Base-by-base conservation (phyloP, 2,329 filamentous ascomycete species). In the Byssochlamys sp. region DNA sequence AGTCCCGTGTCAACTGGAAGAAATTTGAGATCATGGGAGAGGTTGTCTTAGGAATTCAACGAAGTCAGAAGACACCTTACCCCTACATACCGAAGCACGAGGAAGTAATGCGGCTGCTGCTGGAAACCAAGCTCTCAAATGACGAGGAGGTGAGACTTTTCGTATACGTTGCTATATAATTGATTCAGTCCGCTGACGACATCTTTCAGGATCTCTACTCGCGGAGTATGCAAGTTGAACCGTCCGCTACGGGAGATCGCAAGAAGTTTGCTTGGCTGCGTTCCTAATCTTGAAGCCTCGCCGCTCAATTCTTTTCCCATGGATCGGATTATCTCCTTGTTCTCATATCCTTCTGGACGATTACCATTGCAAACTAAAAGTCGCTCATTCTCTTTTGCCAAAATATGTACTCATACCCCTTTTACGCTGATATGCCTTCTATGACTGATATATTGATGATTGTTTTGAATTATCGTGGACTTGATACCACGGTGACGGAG, bases 11-110 rank as follows among this genome's bases (percentile, higher is more conserved):
- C 70, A 97, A 97, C 71, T 99, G 94, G 94, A 91, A 88, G 74
- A 99, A 99, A 71, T 99, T 97, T 67, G 92, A 97, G 73, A 87
- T 99, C 31, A 85, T 97, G 74, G 91, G 91, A 5, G 92, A 97
- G 65, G 89, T 96, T 4, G 82, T 97, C 55, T 79, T 96, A 59
- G 88, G 90, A 1, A 86, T 99, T 56, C 95, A 96, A 82, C 88
- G 87, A 74, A 96, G 92, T 67, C 91, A 97, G 73, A 88, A 89
- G 56, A 85, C 85, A 53, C 86, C 90, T 4, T 96, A 96, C 63
- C 83, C 84, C 27, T 87, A 86, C 60, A 77, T 92, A 60, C 77
- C 78, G 33, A 85, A 81, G 66, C 86, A 88, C 65, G 87, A 92
- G 59, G 80, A 82, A 55, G 83, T 89, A 3, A 81, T 86, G 65